phyloP scores from a whole-genome alignment of 352 stramenopile genomes.

The Pythium dissimile region DNA sequence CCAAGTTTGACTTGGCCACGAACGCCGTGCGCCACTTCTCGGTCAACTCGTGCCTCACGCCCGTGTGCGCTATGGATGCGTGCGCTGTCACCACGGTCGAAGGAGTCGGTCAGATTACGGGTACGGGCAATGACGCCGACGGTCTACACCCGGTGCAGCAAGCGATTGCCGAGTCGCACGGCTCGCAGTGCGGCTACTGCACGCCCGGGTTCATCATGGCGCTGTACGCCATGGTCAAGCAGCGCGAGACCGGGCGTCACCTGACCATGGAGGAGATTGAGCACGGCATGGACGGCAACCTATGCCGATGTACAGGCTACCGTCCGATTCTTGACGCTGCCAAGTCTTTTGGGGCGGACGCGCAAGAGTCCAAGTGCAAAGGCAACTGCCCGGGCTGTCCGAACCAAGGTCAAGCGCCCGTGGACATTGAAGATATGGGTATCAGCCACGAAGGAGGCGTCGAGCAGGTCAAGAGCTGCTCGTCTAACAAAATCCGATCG shows the following conservation, averaged over 20 bases:
- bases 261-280: constrained; percentile 89
- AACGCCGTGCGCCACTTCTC: constrained; percentile 59
- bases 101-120: constrained; percentile 48
- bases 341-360: constrained; percentile 83
- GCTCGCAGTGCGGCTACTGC: constrained; percentile 94
- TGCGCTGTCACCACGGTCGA: constrained; percentile 88
- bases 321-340: constrained; percentile 81
- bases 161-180: constrained; percentile 89
- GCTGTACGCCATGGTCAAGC: constrained; percentile 80
- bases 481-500: constrained; percentile 62
- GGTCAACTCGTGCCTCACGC: constrained; percentile 87
- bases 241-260: constrained; percentile 58
- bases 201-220: constrained; percentile 88
- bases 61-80: constrained; percentile 75
- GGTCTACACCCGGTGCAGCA: constrained; percentile 84
- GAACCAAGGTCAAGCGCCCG: constrained; percentile 41
- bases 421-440: constrained; percentile 59
- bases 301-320: constrained; percentile 94
- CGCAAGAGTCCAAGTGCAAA: constrained; percentile 52
- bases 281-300: constrained; percentile 93
- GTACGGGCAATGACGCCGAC: constrained; percentile 23
- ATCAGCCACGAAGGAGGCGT: constrained; percentile 20
- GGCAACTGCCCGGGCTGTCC: constrained; percentile 62
- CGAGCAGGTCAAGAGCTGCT: constrained; percentile 53
- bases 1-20: constrained; percentile 45